Evolutionary conservation across 768 basidiomycete genomes (phyloP).

Genomic region (Naganishia vaughanmartiniae): DNA sequence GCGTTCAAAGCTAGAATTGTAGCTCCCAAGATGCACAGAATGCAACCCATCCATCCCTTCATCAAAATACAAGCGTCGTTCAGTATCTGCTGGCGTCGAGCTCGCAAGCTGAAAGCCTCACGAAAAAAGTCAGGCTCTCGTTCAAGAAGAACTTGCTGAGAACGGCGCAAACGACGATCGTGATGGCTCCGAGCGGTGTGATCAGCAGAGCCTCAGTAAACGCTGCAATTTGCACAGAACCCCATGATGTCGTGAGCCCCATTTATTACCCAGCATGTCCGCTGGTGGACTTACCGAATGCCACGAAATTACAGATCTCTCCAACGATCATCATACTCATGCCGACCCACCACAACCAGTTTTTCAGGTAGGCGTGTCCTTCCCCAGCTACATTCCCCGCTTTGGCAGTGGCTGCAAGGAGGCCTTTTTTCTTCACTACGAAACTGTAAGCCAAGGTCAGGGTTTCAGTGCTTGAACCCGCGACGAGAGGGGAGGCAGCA

Average conservation of each 20-base stretch:
- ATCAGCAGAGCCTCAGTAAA: constrained; percentile 71
- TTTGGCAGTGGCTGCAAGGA: constrained; percentile 57
- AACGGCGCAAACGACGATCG: constrained; percentile 91
- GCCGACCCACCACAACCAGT: constrained; percentile 85
- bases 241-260: no score
- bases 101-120: constrained; percentile 29
- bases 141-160: constrained; percentile 89
- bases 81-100: no score
- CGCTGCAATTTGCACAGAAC: constrained; percentile 12
- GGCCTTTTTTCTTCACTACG: constrained; percentile 97
- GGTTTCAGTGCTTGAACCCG: neutral
- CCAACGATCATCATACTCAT: constrained; percentile 95
- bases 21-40: constrained; percentile 74
- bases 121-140: constrained; percentile 85
- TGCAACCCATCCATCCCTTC: constrained; percentile 87
- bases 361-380: constrained; percentile 93
- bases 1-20: constrained; percentile 60
- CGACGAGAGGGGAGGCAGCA: neutral
- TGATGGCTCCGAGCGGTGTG: constrained; percentile 91
- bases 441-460: constrained; percentile 62
- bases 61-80: neutral
- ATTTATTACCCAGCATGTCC: neutral
- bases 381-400: constrained; percentile 61
- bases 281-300: constrained; percentile 43
- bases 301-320: constrained; percentile 51